Percentiles rank a stretch among this genome's conserved stretches.
phyloP scores from a whole-genome alignment of 108 stramenopile genomes.

The Skeletonema menzelii region DNA sequence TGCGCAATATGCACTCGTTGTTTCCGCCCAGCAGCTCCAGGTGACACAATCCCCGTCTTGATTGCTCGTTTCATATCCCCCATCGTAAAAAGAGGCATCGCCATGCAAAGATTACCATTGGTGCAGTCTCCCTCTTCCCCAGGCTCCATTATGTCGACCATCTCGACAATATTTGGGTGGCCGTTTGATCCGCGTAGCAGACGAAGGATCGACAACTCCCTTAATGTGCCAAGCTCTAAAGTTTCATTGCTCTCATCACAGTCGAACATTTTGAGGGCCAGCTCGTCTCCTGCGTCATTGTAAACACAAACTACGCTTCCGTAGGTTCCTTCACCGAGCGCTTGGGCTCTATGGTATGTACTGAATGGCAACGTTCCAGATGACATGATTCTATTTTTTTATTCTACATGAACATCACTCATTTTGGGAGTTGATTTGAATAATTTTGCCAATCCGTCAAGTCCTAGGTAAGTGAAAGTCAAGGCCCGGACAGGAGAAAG shows the following conservation, averaged over 20 bases:
- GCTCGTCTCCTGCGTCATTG: conserved; percentile 80
- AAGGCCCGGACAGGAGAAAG: too few relatives aligned
- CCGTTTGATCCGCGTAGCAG: conserved; percentile 65
- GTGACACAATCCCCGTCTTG: conserved; percentile 21
- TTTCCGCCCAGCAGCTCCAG: conserved; percentile 41
- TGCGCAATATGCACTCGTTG: conserved; percentile 64
- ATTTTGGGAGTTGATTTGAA: too few relatives aligned
- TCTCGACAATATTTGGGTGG: conserved; percentile 74
- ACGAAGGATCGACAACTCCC: conserved; percentile 79
- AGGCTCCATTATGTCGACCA: conserved; percentile 69
- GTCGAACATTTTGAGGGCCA: conserved; percentile 77
- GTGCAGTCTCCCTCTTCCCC: conserved; percentile 56
- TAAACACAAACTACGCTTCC: conserved; percentile 78
- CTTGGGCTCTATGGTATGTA: conserved; percentile 70
- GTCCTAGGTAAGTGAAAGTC: too few relatives aligned
- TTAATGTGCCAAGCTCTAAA: conserved; percentile 65
- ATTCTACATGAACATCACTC: too few relatives aligned
- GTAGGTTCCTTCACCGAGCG: conserved; percentile 75
- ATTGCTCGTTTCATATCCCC: conserved; percentile 62
- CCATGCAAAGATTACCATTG: conserved; percentile 66
- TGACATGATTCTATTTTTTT: too few relatives aligned
- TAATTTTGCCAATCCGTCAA: too few relatives aligned
- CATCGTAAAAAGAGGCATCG: conserved; percentile 67
- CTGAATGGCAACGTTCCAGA: conserved; percentile 70
- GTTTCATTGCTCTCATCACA: conserved; percentile 48